phyloP scores from a whole-genome alignment of 495 filamentous ascomycete species.

The Barbatosphaeria neglecta region DNA sequence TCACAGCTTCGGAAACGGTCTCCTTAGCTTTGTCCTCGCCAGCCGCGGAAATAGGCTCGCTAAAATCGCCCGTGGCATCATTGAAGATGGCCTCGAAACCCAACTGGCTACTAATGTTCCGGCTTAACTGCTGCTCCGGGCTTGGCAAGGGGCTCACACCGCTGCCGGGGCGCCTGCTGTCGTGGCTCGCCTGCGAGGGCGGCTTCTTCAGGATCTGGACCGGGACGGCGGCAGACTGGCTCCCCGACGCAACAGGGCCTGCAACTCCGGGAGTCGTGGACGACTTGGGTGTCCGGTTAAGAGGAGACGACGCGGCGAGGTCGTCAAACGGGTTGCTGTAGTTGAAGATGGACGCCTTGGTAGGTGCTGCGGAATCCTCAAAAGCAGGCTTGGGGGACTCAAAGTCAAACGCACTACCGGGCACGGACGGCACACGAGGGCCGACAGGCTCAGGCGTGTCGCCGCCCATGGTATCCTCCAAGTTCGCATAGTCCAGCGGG shows the following conservation, averaged over 20 bases:
- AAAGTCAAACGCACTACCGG: constrained; percentile 7
- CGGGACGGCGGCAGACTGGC: constrained; percentile 13
- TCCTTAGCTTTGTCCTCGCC: constrained; percentile 26
- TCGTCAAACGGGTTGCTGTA: constrained; percentile 23
- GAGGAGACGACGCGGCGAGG: constrained; percentile 17
- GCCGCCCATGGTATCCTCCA: constrained; percentile 6
- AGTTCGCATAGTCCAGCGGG: neutral
- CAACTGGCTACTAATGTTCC: constrained; percentile 32
- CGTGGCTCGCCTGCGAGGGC: constrained; percentile 12
- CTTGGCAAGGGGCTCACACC: constrained; percentile 25
- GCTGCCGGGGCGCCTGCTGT: constrained; percentile 26
- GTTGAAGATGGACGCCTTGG: constrained; percentile 11
- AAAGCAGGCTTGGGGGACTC: constrained; percentile 25
- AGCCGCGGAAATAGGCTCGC: constrained; percentile 9
- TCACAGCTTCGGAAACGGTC: constrained; percentile 61
- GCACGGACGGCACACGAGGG: constrained; percentile 12
- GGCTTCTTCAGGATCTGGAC: constrained; percentile 30
- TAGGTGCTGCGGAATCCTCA: constrained; percentile 17
- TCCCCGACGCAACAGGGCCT: constrained; percentile 9
- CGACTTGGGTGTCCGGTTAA: constrained; percentile 27
- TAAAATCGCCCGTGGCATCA: neutral
- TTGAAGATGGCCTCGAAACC: constrained; percentile 9
- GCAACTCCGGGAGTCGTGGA: constrained; percentile 27
- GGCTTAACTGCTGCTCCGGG: constrained; percentile 30
- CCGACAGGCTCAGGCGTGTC: constrained; percentile 13